These are phyloP conservation scores for Populus davidiana DNA, from an alignment of 345 rosid species.

Conservation along the genomic window DNA sequence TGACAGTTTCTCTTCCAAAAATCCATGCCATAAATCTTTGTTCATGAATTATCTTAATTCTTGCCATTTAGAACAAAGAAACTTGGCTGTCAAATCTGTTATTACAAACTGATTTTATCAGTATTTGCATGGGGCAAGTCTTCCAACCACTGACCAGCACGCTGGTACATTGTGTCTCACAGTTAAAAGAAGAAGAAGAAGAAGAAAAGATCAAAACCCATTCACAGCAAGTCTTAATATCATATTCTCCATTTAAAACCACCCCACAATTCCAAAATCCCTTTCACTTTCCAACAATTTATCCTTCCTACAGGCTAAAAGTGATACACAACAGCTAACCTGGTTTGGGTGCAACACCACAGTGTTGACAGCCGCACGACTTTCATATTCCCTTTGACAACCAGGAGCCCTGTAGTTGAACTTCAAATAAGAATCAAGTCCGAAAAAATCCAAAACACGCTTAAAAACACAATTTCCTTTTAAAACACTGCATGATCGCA, in stretches of 20 bases:
- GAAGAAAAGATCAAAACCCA: too few species aligned
- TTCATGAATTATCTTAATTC: not conserved
- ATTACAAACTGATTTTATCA: not conserved
- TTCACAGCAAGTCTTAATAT: not conserved
- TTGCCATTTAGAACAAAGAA: not conserved
- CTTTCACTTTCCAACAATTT: not conserved
- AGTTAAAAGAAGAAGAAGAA: too few species aligned
- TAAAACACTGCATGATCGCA: not conserved
- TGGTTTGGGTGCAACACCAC: conserved; percentile 97
- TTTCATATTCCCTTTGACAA: conserved; percentile 96
- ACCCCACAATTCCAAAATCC: not conserved
- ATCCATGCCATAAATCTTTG: not conserved
- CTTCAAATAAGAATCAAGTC: conserved; percentile 17
- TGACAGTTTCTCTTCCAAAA: not conserved
- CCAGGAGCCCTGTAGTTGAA: conserved; percentile 76
- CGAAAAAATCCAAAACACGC: not conserved
- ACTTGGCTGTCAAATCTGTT: not conserved
- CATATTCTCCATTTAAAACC: not conserved
- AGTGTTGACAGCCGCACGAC: conserved; percentile 89
- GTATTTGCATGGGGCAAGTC: not conserved
- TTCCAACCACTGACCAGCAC: not conserved
- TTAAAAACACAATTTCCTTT: not conserved
- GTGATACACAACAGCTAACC: conserved; percentile 35
- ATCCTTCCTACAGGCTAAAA: not conserved
- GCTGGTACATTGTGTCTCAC: too few species aligned